These are phyloP conservation scores for Xylariaceae sp. DNA, from an alignment of 2,329 filamentous ascomycete species.

Conservation along the genomic window DNA sequence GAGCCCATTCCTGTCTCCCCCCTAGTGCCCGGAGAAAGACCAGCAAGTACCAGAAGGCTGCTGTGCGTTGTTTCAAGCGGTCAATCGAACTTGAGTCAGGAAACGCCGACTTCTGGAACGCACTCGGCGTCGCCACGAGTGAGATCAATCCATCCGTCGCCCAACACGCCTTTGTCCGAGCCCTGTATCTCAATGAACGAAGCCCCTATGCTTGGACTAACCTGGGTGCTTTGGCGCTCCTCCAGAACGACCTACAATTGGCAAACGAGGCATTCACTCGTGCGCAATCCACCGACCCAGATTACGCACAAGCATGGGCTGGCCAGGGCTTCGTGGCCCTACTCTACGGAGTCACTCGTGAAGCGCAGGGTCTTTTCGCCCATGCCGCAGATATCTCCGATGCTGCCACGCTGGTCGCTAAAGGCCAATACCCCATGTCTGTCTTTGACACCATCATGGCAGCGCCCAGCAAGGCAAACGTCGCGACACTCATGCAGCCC, in stretches of 20 bases:
- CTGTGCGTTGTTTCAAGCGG: conserved; percentile 87
- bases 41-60: conserved; percentile 68
- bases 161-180: conserved; percentile 89
- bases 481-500: conserved; percentile 70
- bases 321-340: conserved; percentile 85
- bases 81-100: conserved; percentile 93
- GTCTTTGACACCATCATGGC: conserved; percentile 75
- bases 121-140: conserved; percentile 85
- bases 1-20: conserved; percentile 65
- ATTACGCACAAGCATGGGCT: conserved; percentile 89
- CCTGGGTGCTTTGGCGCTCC: conserved; percentile 75
- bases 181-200: conserved; percentile 85
- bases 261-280: conserved; percentile 86
- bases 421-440: conserved; percentile 73
- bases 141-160: conserved; percentile 79
- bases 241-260: conserved; percentile 78
- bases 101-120: conserved; percentile 96
- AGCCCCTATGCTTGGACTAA: conserved; percentile 87
- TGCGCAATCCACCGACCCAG: conserved; percentile 89
- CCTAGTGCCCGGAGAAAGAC: conserved; percentile 49
- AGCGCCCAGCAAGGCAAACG: conserved; percentile 45
- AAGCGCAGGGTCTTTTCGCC: conserved; percentile 80
- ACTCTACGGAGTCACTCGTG: conserved; percentile 64
- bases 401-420: conserved; percentile 65
- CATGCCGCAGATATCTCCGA: conserved; percentile 92